These are phyloP conservation scores for Grifola frondosa DNA, from an alignment of 1,284 basidiomycete genomes.

Conservation along the genomic window DNA sequence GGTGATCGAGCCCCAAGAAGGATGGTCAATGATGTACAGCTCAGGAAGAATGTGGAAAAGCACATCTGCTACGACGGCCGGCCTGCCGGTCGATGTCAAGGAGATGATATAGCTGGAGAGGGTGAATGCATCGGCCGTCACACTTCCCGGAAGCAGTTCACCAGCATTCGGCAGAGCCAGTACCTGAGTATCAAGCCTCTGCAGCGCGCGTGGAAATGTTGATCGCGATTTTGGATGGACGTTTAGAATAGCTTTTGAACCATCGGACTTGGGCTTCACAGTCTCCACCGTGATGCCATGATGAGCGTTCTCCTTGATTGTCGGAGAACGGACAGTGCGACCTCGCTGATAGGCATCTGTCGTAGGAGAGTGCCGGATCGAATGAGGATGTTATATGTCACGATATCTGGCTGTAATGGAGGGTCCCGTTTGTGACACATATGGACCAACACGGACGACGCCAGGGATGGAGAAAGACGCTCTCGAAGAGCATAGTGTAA, in stretches of 20 bases:
- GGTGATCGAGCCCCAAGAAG: constrained; percentile 31
- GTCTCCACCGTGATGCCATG: neutral
- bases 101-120: constrained; percentile 54
- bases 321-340: constrained; percentile 25
- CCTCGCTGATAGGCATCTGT: constrained; percentile 41
- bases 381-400: constrained; percentile 59
- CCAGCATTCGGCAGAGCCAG: constrained; percentile 18
- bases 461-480: constrained; percentile 49
- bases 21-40: constrained; percentile 41
- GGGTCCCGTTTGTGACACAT: constrained; percentile 47
- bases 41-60: constrained; percentile 58
- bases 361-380: constrained; percentile 54
- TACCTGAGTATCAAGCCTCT: constrained; percentile 7
- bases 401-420: constrained; percentile 42
- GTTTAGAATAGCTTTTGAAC: neutral
- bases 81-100: constrained; percentile 50
- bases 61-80: constrained; percentile 41
- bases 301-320: neutral
- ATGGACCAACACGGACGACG: constrained; percentile 49
- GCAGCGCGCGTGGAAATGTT: constrained; percentile 5
- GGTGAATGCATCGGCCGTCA: constrained; percentile 39
- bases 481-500: constrained; percentile 65
- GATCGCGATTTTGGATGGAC: neutral
- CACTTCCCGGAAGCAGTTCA: constrained; percentile 10
- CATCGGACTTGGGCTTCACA: neutral